Evolutionary conservation across 352 stramenopile genomes (phyloP).

Genomic region (Globisporangium alternatum): DNA sequence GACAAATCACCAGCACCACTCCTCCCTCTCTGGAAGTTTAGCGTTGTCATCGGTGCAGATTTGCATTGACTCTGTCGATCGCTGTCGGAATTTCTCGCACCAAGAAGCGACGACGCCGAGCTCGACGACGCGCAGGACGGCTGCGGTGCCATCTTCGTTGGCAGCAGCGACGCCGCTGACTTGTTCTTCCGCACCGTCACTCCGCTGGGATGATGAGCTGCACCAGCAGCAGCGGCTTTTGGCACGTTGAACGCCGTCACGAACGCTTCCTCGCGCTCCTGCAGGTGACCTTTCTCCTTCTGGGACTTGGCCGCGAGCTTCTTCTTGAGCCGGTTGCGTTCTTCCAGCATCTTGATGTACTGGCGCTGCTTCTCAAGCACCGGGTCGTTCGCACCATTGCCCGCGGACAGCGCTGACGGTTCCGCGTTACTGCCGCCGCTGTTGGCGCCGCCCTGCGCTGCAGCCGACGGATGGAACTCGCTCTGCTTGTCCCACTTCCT

Average conservation of each 20-base stretch:
- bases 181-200: constrained; percentile 35
- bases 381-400: constrained; percentile 27
- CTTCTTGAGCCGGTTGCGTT: constrained; percentile 81
- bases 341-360: constrained; percentile 84
- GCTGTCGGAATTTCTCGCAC: constrained; percentile 7
- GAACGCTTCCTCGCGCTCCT: constrained; percentile 72
- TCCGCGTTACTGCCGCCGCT: not conserved
- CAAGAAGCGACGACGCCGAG: constrained; percentile 1
- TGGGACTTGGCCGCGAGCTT: constrained; percentile 62
- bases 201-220: not conserved
- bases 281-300: constrained; percentile 45
- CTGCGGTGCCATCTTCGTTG: constrained; percentile 21
- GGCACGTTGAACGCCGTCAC: constrained; percentile 79
- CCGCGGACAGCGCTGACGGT: not conserved
- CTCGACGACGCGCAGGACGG: not conserved
- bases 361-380: constrained; percentile 75
- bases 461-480: constrained; percentile 19
- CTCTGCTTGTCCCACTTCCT: constrained; percentile 51
- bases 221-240: not conserved
- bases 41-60: constrained; percentile 43
- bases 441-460: not conserved
- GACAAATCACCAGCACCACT: constrained; percentile 4
- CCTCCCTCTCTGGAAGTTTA: constrained; percentile 22
- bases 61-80: constrained; percentile 26
- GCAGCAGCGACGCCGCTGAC: constrained; percentile 41